Base-by-base conservation (phyloP, 306 rosid genomes). In the Luffa acutangula region DNA sequence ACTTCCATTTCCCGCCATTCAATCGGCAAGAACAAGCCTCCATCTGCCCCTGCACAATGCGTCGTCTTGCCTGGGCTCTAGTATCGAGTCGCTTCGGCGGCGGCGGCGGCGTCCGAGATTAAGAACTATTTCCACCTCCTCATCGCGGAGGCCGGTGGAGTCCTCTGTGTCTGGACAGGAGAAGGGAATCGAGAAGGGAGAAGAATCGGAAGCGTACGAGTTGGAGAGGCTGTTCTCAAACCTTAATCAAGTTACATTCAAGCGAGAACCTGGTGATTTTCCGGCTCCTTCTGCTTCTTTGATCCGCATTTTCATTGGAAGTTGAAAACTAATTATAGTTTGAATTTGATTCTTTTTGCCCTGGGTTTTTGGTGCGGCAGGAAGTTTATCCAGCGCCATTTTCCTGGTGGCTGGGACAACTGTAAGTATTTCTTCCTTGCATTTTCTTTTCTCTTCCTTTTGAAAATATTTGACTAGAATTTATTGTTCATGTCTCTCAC, bases 401-500 rank as follows among this genome's bases (percentile, higher is more conserved):
- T 81, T 88, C 14, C 87, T 93, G 20, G 97, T 93, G 33, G 89
- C 90, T 15, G 94, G 96, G 67, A 91, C 94, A 45, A 93, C 91
- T 54, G 96, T 93, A 77, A 3, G 88, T 73, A 10, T 33, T 2
- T 76, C 67, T 63, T 39, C 69, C 43, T 15, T 64, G 17, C 14
- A 12, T 14, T 4, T 36, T 36, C 43, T 37, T 43, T 52, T 34
- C 3, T 20, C 8, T 58, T 67, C 52, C 3, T 62, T 62, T 34
- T 6, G n/a, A 62, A 62, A 62, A 62, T 34, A 12, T 33, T 33
- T 62, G 1, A 13, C 43, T 33, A 12, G 42, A 31, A 33, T 62
- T 34, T 34, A 1, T 69, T 69, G 53, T 43, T 42, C 12, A 42
- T 12, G 9, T 65, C 51, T 42, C 75, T 39, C 2, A 1, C 13